Conservation (phyloP, 106 monocot genomes). For the Iris macrosiphon region DNA sequence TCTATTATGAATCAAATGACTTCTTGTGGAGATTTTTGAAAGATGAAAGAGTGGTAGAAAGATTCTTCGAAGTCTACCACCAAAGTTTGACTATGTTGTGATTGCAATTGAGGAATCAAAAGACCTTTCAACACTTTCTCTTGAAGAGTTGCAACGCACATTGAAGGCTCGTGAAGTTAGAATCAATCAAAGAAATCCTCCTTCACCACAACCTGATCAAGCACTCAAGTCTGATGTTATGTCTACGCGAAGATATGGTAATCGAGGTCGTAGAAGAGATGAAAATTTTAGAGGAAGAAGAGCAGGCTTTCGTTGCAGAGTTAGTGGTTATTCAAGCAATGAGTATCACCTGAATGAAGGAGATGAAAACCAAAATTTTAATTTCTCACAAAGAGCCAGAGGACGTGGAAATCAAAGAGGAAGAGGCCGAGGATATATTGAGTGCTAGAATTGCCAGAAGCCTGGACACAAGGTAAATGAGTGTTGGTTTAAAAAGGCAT, state of each 20-base stretch:
- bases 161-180: conserved; percentile 3
- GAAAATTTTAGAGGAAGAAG: neutral
- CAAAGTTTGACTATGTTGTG: neutral
- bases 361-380: too few relatives aligned
- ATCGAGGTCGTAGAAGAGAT: neutral
- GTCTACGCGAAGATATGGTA: neutral
- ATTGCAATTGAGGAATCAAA: conserved; percentile 1
- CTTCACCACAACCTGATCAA: neutral
- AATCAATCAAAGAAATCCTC: conserved; percentile 1
- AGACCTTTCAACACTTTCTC: neutral
- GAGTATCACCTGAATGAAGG: too few relatives aligned
- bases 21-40: neutral
- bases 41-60: neutral
- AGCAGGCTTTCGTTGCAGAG: too few relatives aligned
- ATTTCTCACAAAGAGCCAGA: too few relatives aligned
- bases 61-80: neutral
- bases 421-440: too few relatives aligned
- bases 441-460: too few relatives aligned
- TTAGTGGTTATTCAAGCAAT: too few relatives aligned
- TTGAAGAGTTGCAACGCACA: neutral
- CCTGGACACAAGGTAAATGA: too few relatives aligned
- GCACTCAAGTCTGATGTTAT: neutral
- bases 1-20: neutral
- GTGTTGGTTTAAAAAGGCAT: too few relatives aligned
- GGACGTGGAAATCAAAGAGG: too few relatives aligned